Evolutionary conservation across 441 rosid species (phyloP).

Genomic region (Jatropha multifida): DNA sequence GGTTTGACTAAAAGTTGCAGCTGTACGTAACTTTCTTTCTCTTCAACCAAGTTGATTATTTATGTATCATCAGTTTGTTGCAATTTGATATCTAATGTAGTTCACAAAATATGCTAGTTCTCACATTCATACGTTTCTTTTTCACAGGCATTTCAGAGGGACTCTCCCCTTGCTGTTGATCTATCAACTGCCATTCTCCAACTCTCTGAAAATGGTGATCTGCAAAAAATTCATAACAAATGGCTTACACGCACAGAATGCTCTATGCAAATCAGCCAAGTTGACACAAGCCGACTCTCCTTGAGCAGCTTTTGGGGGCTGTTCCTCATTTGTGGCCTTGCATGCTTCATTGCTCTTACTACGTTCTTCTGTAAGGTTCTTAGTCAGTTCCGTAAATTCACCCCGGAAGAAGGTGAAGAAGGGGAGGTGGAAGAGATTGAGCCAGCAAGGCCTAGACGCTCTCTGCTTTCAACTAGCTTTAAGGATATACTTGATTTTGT

Average conservation of each 20-base stretch:
- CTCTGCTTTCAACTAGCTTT: conserved; percentile 46
- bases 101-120: not conserved
- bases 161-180: conserved; percentile 91
- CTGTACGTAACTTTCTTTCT: not conserved
- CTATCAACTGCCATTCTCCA: conserved; percentile 85
- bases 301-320: conserved; percentile 87
- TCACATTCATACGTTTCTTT: conserved; percentile 1
- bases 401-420: conserved; percentile 39
- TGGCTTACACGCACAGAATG: conserved; percentile 64
- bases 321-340: conserved; percentile 72
- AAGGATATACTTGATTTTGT: conserved; percentile 59
- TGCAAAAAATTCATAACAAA: conserved; percentile 68
- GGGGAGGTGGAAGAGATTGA: conserved; percentile 48
- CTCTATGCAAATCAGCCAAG: conserved; percentile 35
- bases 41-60: not conserved
- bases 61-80: not conserved
- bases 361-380: conserved; percentile 53
- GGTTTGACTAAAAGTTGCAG: not conserved
- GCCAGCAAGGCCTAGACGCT: conserved; percentile 43
- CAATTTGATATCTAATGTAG: not conserved
- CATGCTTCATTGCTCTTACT: conserved; percentile 56
- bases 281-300: conserved; percentile 51
- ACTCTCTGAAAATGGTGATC: conserved; percentile 87
- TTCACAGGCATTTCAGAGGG: conserved; percentile 86
- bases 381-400: conserved; percentile 57